phyloP scores from a whole-genome alignment of 2,329 filamentous ascomycete genomes.

The Stagonosporopsis cucurbitacearum region DNA sequence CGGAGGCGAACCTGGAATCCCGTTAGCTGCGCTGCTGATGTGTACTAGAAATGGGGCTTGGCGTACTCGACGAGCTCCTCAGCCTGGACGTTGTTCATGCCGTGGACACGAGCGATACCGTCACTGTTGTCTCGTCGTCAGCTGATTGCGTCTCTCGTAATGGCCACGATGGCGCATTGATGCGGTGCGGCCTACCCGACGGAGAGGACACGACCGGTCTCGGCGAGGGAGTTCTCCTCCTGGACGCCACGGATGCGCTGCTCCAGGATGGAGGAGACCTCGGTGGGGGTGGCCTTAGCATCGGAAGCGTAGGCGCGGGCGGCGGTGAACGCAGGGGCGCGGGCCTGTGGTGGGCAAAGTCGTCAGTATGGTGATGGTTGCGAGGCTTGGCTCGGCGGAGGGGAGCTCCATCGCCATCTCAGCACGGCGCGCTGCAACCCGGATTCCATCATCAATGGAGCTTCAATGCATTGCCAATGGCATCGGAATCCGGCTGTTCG shows the following conservation, averaged over 20 bases:
- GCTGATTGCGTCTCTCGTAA: constrained; percentile 32
- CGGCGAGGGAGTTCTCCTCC: constrained; percentile 93
- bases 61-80: constrained; percentile 99
- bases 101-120: constrained; percentile 99
- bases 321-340: constrained; percentile 81
- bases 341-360: constrained; percentile 70
- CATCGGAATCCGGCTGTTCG: constrained; percentile 41
- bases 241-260: constrained; percentile 98
- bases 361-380: constrained; percentile 48
- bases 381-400: constrained; percentile 42
- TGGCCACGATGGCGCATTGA: constrained; percentile 39
- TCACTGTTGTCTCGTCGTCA: constrained; percentile 70
- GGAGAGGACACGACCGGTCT: constrained; percentile 98
- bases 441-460: constrained; percentile 36
- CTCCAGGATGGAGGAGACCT: constrained; percentile 99
- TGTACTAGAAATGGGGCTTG: constrained; percentile 16
- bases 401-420: constrained; percentile 38
- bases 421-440: constrained; percentile 49
- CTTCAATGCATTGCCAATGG: constrained; percentile 49
- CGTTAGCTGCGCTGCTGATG: constrained; percentile 36
- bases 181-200: constrained; percentile 79
- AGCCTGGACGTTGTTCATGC: constrained; percentile 99
- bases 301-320: constrained; percentile 88
- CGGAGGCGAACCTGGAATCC: constrained; percentile 85
- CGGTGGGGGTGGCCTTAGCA: constrained; percentile 93